A percentile compares a stretch with the other conserved stretches of the same genome.
These are phyloP conservation scores for Fusarium sambucinum DNA, from an alignment of 2,329 filamentous ascomycete species.

Conservation along the genomic window DNA sequence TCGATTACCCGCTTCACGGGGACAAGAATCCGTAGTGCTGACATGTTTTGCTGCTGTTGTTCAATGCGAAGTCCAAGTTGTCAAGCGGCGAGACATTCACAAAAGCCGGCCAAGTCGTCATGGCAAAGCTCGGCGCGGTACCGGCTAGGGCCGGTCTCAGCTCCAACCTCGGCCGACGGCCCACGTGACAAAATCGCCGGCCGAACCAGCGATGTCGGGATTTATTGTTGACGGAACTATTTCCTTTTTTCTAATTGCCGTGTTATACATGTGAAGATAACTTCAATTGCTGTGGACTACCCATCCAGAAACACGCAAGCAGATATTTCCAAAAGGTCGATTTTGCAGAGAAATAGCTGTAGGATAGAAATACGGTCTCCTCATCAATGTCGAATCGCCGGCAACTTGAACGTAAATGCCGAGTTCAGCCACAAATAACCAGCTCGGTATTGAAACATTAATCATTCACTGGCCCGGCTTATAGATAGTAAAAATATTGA, in stretches of 20 bases:
- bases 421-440: conserved; percentile 33
- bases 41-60: conserved; percentile 60
- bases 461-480: conserved; percentile 14
- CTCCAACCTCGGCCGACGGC: conserved; percentile 56
- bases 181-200: conserved; percentile 52
- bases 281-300: not conserved
- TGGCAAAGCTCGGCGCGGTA: conserved; percentile 47
- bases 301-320: no score
- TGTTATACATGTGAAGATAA: not conserved
- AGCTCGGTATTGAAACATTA: conserved; percentile 6
- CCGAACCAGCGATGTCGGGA: conserved; percentile 37
- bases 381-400: conserved; percentile 15
- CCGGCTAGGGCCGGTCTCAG: conserved; percentile 61
- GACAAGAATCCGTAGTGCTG: conserved; percentile 79
- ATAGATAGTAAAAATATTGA: conserved; percentile 22
- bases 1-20: conserved; percentile 88
- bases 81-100: conserved; percentile 37
- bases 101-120: conserved; percentile 43
- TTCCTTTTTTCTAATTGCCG: not conserved
- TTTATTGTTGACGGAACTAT: not conserved
- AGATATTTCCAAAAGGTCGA: not conserved
- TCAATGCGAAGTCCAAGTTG: conserved; percentile 44
- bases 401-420: conserved; percentile 35
- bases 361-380: conserved; percentile 1
- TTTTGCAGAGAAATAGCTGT: not conserved